Percentiles rank a stretch among this genome's conserved stretches.
These are phyloP conservation scores for Daedalea quercina DNA, from an alignment of 768 basidiomycete species.

Conservation along the genomic window DNA sequence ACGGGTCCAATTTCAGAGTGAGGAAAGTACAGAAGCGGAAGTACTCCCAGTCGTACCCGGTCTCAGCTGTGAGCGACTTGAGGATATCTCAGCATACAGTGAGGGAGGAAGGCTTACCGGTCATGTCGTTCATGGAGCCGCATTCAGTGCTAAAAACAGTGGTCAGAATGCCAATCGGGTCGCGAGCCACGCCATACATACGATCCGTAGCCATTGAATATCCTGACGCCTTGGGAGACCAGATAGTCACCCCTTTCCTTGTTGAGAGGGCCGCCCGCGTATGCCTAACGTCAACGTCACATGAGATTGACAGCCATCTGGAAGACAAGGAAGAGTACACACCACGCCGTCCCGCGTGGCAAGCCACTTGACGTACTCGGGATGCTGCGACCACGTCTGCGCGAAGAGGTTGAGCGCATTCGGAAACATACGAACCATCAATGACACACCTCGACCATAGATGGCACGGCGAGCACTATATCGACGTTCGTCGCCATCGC, in stretches of 20 bases:
- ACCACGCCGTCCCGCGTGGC: slow-evolving; percentile 14
- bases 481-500: slow-evolving; percentile 8
- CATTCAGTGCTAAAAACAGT: neutral
- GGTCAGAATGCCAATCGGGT: no score
- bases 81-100: no score
- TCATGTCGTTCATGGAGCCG: neutral
- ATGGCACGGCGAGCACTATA: slow-evolving; percentile 10
- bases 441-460: slow-evolving; percentile 11
- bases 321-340: neutral
- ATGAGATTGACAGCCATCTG: neutral
- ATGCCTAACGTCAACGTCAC: neutral
- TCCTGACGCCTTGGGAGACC: neutral
- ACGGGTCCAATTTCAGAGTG: slow-evolving; percentile 5
- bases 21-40: slow-evolving; percentile 11
- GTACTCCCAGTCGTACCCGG: slow-evolving; percentile 13
- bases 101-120: neutral
- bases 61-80: neutral
- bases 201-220: neutral
- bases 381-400: slow-evolving; percentile 13
- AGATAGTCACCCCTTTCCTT: neutral
- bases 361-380: slow-evolving; percentile 9
- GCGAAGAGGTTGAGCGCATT: neutral
- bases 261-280: neutral
- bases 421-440: no score
- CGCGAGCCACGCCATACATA: neutral